Evolutionary conservation across 345 rosid species (phyloP).

Genomic region (Brassica nigra): DNA sequence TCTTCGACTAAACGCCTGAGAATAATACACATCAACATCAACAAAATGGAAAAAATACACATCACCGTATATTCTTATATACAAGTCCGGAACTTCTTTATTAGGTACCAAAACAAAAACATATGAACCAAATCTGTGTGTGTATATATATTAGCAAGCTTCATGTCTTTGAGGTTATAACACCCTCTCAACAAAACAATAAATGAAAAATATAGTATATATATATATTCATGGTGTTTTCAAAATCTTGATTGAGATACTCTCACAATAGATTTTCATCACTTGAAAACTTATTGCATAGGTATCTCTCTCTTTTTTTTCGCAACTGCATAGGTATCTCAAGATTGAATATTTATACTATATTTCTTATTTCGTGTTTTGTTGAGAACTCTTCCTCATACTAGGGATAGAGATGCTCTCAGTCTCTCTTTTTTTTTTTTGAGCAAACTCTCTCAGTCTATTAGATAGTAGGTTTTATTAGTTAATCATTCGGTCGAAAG

Average conservation of each 20-base stretch:
- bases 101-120: background rate
- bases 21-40: background rate
- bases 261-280: background rate
- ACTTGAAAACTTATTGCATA: background rate
- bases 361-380: background rate
- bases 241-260: background rate
- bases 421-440: no score
- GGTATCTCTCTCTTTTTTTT: background rate
- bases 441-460: no score
- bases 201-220: background rate
- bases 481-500: background rate
- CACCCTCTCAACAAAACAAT: background rate
- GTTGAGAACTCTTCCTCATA: background rate
- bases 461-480: background rate
- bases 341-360: background rate
- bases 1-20: constrained; percentile 46
- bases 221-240: background rate
- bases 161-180: background rate
- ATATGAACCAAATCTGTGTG: background rate
- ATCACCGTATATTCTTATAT: background rate
- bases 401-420: background rate
- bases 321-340: background rate
- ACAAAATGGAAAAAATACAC: background rate
- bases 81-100: background rate
- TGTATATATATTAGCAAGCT: background rate